phyloP scores from a whole-genome alignment of 139 green algal species.

The Chlorella sp. region DNA sequence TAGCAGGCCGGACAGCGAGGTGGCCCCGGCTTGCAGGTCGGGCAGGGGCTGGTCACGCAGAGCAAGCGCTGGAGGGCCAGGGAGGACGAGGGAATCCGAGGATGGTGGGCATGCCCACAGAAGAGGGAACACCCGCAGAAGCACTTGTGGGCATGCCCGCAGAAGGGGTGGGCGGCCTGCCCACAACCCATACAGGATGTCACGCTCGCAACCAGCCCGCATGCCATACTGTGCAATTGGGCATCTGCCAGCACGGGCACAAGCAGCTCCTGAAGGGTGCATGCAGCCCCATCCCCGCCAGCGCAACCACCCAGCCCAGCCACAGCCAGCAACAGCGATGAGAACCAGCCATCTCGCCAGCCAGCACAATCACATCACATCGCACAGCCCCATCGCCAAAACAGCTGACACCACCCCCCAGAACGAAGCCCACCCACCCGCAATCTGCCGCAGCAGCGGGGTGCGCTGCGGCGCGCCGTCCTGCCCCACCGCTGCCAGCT shows the following conservation, averaged over 20 bases:
- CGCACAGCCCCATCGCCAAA: too few species aligned
- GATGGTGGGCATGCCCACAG: neutral
- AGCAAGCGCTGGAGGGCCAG: constrained; percentile 40
- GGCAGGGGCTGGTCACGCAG: constrained; percentile 22
- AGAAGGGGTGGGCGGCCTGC: neutral
- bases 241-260: neutral
- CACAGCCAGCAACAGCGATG: too few species aligned
- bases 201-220: too few species aligned
- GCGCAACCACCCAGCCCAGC: too few species aligned
- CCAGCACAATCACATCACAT: too few species aligned
- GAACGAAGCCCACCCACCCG: neutral
- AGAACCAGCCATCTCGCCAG: too few species aligned
- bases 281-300: neutral
- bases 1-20: constrained; percentile 62
- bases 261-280: neutral
- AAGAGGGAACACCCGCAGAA: neutral
- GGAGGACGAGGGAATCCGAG: neutral
- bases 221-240: neutral
- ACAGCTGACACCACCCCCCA: too few species aligned
- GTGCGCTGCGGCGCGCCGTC: neutral
- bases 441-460: constrained; percentile 9
- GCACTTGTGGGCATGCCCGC: neutral
- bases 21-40: constrained; percentile 47
- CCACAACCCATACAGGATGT: neutral
- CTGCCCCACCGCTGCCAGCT: constrained; percentile 21